phyloP scores from a whole-genome alignment of 2,329 filamentous ascomycete species.

The Aspergillus clavatus region DNA sequence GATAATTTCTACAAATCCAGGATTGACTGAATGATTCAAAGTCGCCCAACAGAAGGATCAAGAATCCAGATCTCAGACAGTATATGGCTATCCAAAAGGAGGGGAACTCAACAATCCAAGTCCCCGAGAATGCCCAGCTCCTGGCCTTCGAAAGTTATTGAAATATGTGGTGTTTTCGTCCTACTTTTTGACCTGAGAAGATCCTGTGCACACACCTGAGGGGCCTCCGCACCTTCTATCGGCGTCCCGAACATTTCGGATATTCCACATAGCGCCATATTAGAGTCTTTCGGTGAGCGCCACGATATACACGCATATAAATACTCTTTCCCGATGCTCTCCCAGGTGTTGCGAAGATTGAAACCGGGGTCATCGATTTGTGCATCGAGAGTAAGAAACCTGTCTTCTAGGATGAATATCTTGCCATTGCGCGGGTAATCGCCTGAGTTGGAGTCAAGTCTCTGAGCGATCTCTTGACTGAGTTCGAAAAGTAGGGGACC shows the following conservation, averaged over 20 bases:
- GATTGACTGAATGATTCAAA: too few species aligned
- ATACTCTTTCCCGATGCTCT: conserved; percentile 21
- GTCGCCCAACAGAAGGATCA: too few species aligned
- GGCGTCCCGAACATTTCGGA: conserved; percentile 6
- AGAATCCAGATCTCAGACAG: too few species aligned
- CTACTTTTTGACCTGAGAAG: not conserved
- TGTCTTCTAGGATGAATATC: conserved; percentile 32
- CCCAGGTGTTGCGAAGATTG: conserved; percentile 26
- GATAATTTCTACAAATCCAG: too few species aligned
- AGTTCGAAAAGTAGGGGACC: conserved; percentile 22
- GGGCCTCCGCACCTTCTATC: not conserved
- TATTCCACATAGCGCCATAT: not conserved
- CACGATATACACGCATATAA: conserved; percentile 35
- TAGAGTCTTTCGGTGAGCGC: conserved; percentile 6
- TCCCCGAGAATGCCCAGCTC: conserved; percentile 19
- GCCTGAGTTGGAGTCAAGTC: conserved; percentile 2
- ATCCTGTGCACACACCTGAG: not conserved
- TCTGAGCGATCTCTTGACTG: conserved; percentile 14
- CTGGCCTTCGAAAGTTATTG: conserved; percentile 24
- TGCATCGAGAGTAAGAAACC: conserved; percentile 15
- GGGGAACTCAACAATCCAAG: conserved; percentile 4
- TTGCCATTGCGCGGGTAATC: conserved; percentile 17
- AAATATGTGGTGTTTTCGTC: conserved; percentile 8
- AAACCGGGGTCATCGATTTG: conserved; percentile 16
- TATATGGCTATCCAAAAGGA: not conserved